Evolutionary conservation across 768 basidiomycete species (phyloP).

Genomic region (Thelephora ganbajun): DNA sequence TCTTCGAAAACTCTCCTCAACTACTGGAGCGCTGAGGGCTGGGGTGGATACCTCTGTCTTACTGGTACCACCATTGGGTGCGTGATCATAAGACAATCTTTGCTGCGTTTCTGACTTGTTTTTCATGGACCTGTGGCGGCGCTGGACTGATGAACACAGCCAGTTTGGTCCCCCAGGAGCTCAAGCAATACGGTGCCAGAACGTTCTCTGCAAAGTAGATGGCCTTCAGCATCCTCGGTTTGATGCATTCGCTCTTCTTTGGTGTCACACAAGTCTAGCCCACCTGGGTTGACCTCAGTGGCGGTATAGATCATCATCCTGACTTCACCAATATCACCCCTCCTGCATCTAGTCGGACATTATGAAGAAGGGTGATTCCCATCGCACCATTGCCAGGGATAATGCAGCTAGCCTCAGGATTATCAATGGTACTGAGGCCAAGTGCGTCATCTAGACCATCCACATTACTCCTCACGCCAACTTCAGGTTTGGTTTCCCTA

Average conservation of each 20-base stretch:
- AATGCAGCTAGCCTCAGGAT: constrained; percentile 93
- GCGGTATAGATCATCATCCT: constrained; percentile 94
- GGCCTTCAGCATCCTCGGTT: constrained; percentile 98
- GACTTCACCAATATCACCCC: constrained; percentile 87
- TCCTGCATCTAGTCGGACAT: constrained; percentile 73
- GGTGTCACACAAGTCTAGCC: constrained; percentile 99
- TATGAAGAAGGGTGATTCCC: constrained; percentile 79
- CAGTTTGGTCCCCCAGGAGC: constrained; percentile 86
- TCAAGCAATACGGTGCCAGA: constrained; percentile 86
- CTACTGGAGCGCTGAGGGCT: constrained; percentile 94
- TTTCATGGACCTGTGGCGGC: constrained; percentile 88
- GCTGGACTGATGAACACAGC: constrained; percentile 95
- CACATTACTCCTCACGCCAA: constrained; percentile 94
- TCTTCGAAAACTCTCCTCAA: constrained; percentile 96
- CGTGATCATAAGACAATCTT: constrained; percentile 14
- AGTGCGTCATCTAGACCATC: constrained; percentile 83
- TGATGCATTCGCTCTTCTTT: constrained; percentile 98
- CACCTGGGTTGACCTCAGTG: constrained; percentile 97
- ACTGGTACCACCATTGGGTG: constrained; percentile 97
- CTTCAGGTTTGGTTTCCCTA: constrained; percentile 92
- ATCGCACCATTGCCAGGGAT: constrained; percentile 86
- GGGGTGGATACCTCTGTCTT: constrained; percentile 97
- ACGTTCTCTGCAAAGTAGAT: constrained; percentile 99
- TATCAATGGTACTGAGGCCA: constrained; percentile 80
- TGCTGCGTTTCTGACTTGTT: neutral